phyloP scores from a whole-genome alignment of 164 flowering plant species.

The Vitis amurensis region DNA sequence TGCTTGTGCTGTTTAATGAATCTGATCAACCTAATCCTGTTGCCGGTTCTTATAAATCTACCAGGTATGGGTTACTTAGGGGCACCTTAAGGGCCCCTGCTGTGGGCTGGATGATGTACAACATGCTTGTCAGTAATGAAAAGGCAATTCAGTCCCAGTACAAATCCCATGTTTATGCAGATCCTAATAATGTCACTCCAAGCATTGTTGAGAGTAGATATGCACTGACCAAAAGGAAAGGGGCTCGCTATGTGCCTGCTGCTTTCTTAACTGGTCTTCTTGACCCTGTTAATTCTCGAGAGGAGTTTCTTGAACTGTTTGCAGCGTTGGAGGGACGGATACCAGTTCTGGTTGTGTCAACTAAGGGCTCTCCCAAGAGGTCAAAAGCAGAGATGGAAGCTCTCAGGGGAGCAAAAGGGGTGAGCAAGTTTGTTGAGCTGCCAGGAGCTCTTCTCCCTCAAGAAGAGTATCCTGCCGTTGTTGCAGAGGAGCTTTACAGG shows the following conservation, averaged over 20 bases:
- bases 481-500: slow-evolving; percentile 72
- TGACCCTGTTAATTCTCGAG: slow-evolving; percentile 80
- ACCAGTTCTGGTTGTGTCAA: slow-evolving; percentile 68
- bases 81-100: slow-evolving; percentile 92
- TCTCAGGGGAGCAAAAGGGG: slow-evolving; percentile 79
- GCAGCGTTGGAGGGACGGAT: slow-evolving; percentile 59
- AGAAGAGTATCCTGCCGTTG: slow-evolving; percentile 76
- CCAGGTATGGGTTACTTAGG: slow-evolving; percentile 83
- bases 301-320: slow-evolving; percentile 74
- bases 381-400: slow-evolving; percentile 97
- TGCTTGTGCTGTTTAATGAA: not conserved
- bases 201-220: slow-evolving; percentile 67
- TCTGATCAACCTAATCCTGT: not conserved
- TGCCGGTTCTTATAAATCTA: not conserved
- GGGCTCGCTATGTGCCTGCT: slow-evolving; percentile 93
- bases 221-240: slow-evolving; percentile 70
- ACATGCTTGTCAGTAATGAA: slow-evolving; percentile 92
- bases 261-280: slow-evolving; percentile 94
- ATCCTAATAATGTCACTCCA: slow-evolving; percentile 82
- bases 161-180: slow-evolving; percentile 89
- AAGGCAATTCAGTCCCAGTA: slow-evolving; percentile 90
- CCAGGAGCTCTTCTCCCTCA: slow-evolving; percentile 95
- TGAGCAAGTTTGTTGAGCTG: slow-evolving; percentile 77
- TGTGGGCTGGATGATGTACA: slow-evolving; percentile 97
- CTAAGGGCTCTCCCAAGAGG: slow-evolving; percentile 73